phyloP scores from a whole-genome alignment of 2,329 filamentous ascomycete species.

The Zymoseptoria tritici region DNA sequence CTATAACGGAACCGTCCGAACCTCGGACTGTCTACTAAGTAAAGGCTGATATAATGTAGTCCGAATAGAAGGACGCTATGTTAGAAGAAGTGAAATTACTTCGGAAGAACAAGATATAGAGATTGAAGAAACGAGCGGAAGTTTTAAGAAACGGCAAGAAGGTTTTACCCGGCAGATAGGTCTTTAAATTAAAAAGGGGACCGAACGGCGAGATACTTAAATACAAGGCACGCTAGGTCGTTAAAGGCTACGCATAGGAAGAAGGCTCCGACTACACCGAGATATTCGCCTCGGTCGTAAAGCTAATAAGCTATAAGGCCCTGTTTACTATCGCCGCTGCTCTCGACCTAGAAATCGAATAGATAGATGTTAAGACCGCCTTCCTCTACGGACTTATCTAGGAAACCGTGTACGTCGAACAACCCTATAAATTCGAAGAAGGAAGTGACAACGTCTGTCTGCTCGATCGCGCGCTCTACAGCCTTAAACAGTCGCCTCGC shows the following conservation, averaged over 20 bases:
- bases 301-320: constrained; percentile 16
- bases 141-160: neutral
- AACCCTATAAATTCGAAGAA: no score
- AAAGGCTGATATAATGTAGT: neutral
- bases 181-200: neutral
- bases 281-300: constrained; percentile 23
- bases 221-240: constrained; percentile 26
- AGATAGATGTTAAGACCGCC: constrained; percentile 20
- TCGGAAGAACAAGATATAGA: neutral
- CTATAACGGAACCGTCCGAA: neutral
- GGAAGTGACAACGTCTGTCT: neutral
- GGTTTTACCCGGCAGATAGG: neutral
- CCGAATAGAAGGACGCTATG: neutral
- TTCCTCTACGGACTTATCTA: neutral
- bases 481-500: constrained; percentile 4
- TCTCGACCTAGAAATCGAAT: constrained; percentile 21
- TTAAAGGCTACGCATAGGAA: constrained; percentile 22
- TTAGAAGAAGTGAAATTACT: neutral
- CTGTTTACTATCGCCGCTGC: constrained; percentile 22
- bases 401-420: neutral
- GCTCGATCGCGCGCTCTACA: constrained; percentile 3
- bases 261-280: constrained; percentile 25
- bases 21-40: neutral
- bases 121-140: neutral
- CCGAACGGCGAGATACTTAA: neutral